A percentile compares a stretch with the other conserved stretches of the same genome.
Evolutionary conservation across 352 stramenopile species (phyloP).

Genomic region (Globisporangium cederbergense): DNA sequence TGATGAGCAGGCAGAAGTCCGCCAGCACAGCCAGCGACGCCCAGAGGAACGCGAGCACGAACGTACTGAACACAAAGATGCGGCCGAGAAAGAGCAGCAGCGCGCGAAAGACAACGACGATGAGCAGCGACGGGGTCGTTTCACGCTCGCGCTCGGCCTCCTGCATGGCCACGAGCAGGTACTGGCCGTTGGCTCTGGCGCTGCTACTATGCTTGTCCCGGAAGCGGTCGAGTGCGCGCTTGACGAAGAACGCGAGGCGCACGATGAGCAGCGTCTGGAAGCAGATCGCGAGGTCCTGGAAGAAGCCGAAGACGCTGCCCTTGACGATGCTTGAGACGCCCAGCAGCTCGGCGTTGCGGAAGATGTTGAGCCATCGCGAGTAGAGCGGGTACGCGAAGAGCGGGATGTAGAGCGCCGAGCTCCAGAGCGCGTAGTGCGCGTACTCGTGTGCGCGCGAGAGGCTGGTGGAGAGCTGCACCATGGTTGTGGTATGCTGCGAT

Average conservation of each 20-base stretch:
- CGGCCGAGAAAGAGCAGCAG: constrained; percentile 11
- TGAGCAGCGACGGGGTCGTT: constrained; percentile 5
- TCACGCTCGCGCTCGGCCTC: constrained; percentile 2
- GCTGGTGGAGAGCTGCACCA: constrained; percentile 5
- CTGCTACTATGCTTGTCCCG: not conserved
- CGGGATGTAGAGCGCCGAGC: constrained; percentile 50
- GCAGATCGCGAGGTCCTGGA: constrained; percentile 63
- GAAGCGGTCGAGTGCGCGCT: constrained; percentile 20
- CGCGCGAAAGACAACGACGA: not conserved
- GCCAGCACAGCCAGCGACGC: constrained; percentile 54
- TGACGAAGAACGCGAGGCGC: constrained; percentile 2
- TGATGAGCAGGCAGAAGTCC: constrained; percentile 66
- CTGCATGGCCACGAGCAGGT: constrained; percentile 23
- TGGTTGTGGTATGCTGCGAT: not conserved
- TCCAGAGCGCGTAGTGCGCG: constrained; percentile 40
- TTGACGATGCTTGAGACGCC: constrained; percentile 35
- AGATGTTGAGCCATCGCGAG: constrained; percentile 54
- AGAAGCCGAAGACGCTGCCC: constrained; percentile 38
- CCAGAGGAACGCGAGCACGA: constrained; percentile 34
- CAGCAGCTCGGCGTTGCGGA: constrained; percentile 54
- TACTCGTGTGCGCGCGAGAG: constrained; percentile 9
- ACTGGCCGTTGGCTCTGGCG: constrained; percentile 32
- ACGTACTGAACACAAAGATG: not conserved
- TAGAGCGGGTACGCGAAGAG: constrained; percentile 54
- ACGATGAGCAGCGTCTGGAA: constrained; percentile 31